These are phyloP conservation scores for Craspedostauros australis DNA, from an alignment of 108 stramenopile genomes.

Conservation along the genomic window DNA sequence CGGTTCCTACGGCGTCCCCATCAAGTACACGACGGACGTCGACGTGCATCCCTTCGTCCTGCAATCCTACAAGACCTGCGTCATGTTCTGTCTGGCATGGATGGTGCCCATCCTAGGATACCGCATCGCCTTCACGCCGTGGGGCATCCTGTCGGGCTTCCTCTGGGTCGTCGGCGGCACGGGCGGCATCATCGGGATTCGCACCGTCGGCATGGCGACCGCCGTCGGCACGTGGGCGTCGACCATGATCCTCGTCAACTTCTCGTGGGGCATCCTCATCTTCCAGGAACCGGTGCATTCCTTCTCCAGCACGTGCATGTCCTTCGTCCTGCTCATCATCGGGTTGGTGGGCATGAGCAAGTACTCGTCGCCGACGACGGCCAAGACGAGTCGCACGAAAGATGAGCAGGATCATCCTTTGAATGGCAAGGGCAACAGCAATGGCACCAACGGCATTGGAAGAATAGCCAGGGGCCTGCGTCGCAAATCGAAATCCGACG, in stretches of 20 bases:
- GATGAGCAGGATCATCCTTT: too few species aligned
- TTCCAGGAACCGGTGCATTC: slow-evolving; percentile 45
- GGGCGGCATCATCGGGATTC: slow-evolving; percentile 46
- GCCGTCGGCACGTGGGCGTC: slow-evolving; percentile 52
- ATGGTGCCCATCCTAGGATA: slow-evolving; percentile 25
- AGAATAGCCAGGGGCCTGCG: too few species aligned
- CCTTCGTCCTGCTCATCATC: slow-evolving; percentile 10
- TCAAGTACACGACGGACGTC: slow-evolving; percentile 28
- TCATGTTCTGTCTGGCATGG: slow-evolving; percentile 39
- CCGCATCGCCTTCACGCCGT: slow-evolving; percentile 35
- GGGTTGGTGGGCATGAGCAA: slow-evolving; percentile 36
- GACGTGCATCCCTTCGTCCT: slow-evolving; percentile 49
- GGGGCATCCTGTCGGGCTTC: slow-evolving; percentile 54
- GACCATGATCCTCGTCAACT: slow-evolving; percentile 45
- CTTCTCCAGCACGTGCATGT: slow-evolving; percentile 2
- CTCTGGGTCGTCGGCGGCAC: slow-evolving; percentile 50
- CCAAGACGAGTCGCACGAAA: too few species aligned
- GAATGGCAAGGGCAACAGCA: background rate
- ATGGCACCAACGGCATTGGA: background rate
- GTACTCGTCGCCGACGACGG: slow-evolving; percentile 13
- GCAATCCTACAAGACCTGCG: slow-evolving; percentile 38
- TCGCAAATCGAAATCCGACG: too few species aligned
- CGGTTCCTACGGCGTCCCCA: slow-evolving; percentile 52
- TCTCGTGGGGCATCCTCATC: slow-evolving; percentile 50
- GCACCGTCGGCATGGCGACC: slow-evolving; percentile 58